phyloP scores from a whole-genome alignment of 176 grass and related monocot genomes.

The Sorghum bicolor region DNA sequence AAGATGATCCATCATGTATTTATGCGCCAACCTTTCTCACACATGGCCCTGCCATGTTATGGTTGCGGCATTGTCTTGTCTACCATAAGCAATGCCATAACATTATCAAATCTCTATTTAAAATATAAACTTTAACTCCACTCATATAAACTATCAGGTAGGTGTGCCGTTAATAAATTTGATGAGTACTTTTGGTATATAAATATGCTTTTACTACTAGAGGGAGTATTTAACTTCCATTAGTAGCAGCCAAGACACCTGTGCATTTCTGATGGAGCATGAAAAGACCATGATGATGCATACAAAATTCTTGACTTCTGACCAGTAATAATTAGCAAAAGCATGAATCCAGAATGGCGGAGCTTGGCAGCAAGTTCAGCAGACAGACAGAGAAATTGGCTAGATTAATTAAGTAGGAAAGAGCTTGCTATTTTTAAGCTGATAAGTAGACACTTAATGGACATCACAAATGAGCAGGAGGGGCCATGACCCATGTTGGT shows the following conservation, averaged over 20 bases:
- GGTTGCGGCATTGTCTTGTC: conserved; percentile 8
- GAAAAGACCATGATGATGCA: background rate
- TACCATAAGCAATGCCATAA: background rate
- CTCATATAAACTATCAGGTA: background rate
- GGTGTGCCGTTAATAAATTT: background rate
- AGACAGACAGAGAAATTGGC: background rate
- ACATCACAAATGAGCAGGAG: background rate
- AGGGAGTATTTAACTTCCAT: background rate
- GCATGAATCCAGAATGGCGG: background rate
- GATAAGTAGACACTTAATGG: background rate
- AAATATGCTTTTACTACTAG: background rate
- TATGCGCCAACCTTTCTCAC: background rate
- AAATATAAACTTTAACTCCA: background rate
- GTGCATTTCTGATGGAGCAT: conserved; percentile 12
- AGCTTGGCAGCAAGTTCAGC: background rate
- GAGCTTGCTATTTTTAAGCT: background rate
- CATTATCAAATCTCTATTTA: conserved; percentile 21
- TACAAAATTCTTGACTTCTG: background rate
- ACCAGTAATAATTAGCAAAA: conserved; percentile 2
- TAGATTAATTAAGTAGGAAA: background rate
- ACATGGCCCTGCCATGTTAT: conserved; percentile 12
- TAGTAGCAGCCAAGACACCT: background rate
- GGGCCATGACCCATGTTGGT: background rate
- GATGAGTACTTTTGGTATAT: conserved; percentile 17
- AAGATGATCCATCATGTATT: background rate